A percentile compares a stretch with the other conserved stretches of the same genome.
These are phyloP conservation scores for Dictyostelium brefeldianum DNA, from an alignment of 78 protist species.

Conservation along the genomic window DNA sequence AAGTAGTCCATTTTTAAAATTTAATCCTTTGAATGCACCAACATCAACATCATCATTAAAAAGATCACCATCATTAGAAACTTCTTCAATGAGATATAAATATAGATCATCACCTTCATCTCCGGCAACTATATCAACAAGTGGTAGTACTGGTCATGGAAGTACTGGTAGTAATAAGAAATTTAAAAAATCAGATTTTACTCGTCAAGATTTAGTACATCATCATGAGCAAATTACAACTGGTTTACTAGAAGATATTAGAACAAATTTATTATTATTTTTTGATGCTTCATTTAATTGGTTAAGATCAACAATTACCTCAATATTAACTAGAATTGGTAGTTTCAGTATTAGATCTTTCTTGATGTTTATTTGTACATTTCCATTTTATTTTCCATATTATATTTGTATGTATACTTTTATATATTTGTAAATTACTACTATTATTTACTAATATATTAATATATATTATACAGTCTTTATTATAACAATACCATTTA, in stretches of 20 bases:
- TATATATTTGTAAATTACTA: background rate
- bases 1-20: background rate
- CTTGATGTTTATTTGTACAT: background rate
- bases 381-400: constrained; percentile 56
- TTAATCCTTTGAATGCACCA: background rate
- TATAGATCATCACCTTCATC: background rate
- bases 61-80: constrained; percentile 2
- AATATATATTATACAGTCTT: background rate
- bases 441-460: background rate
- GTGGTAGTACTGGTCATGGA: background rate
- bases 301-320: constrained; percentile 23
- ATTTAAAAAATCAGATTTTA: background rate
- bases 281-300: constrained; percentile 46
- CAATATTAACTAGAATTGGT: background rate
- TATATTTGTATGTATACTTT: constrained; percentile 20
- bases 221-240: constrained; percentile 72
- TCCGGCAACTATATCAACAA: background rate
- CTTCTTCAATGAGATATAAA: background rate
- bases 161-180: background rate
- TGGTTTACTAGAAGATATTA: constrained; percentile 63
- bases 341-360: constrained; percentile 20
- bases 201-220: constrained; percentile 58
- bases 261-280: constrained; percentile 50
- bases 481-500: constrained; percentile 27
- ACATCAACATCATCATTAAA: background rate